Conservation (phyloP, 176 grass and related monocot species). For the Bromus sterilis region DNA sequence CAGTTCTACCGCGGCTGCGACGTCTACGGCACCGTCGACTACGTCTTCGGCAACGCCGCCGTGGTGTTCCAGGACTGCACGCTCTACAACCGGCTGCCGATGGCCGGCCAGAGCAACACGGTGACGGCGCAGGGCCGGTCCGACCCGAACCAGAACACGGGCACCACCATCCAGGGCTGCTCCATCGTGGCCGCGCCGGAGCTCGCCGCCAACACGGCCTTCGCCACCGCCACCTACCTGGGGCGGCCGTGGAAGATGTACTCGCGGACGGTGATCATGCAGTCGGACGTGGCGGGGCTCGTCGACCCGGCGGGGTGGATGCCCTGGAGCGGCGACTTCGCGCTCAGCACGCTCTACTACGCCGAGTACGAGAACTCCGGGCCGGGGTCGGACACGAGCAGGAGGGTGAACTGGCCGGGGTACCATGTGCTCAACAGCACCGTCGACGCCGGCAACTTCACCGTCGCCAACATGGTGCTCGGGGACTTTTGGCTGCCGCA, state of each 20-base stretch:
- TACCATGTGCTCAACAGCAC: slow-evolving; percentile 56
- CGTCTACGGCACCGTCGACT: slow-evolving; percentile 95
- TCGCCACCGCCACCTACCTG: slow-evolving; percentile 48
- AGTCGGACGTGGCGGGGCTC: slow-evolving; percentile 43
- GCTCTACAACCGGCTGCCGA: slow-evolving; percentile 57
- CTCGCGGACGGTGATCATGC: slow-evolving; percentile 82
- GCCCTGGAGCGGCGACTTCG: slow-evolving; percentile 73
- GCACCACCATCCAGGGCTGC: slow-evolving; percentile 63
- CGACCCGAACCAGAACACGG: slow-evolving; percentile 96
- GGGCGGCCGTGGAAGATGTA: slow-evolving; percentile 77
- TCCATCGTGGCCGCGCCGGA: slow-evolving; percentile 51
- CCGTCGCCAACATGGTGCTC: slow-evolving; percentile 71
- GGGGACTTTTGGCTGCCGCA: slow-evolving; percentile 82
- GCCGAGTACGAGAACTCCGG: slow-evolving; percentile 76
- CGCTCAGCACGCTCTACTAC: slow-evolving; percentile 80
- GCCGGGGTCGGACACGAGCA: slow-evolving; percentile 35
- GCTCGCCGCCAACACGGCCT: slow-evolving; percentile 43
- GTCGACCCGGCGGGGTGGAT: slow-evolving; percentile 67
- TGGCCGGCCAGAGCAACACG: slow-evolving; percentile 80
- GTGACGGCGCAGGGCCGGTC: slow-evolving; percentile 81
- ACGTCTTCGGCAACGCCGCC: slow-evolving; percentile 89
- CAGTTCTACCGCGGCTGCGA: slow-evolving; percentile 95
- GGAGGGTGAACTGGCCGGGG: slow-evolving; percentile 63
- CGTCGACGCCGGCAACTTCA: slow-evolving; percentile 62
- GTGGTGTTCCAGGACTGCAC: slow-evolving; percentile 80